Evolutionary conservation across 495 filamentous ascomycete genomes (phyloP).

Genomic region (Chlorociboria aeruginascens): DNA sequence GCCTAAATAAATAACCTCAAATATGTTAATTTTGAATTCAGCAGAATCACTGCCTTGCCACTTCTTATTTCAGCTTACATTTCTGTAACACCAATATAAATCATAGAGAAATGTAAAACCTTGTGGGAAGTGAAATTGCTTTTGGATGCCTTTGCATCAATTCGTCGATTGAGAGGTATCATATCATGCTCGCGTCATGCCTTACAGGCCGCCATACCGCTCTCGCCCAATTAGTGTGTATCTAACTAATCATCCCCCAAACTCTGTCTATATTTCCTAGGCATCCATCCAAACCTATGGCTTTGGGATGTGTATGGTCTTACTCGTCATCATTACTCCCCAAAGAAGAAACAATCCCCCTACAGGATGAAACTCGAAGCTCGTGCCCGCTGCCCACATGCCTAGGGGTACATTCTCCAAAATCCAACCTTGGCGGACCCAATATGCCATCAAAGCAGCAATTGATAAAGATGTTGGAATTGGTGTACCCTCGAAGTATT

Average conservation of each 20-base stretch:
- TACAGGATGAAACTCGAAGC: constrained; percentile 79
- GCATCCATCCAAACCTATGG: constrained; percentile 35
- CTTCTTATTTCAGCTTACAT: too few species aligned
- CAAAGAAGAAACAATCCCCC: constrained; percentile 70
- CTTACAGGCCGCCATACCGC: not conserved
- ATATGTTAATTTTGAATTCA: too few species aligned
- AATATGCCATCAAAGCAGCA: constrained; percentile 78
- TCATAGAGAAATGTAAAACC: not conserved
- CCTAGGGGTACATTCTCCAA: constrained; percentile 65
- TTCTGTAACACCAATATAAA: too few species aligned
- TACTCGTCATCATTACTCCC: constrained; percentile 88
- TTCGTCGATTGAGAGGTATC: constrained; percentile 7
- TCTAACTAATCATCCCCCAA: not conserved
- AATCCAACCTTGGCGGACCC: constrained; percentile 71
- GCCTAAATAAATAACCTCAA: too few species aligned
- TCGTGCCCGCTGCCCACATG: constrained; percentile 46
- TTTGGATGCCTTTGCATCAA: not conserved
- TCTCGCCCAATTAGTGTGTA: not conserved
- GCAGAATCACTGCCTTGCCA: too few species aligned
- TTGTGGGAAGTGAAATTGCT: not conserved
- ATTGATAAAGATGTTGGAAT: constrained; percentile 82
- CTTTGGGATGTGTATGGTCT: constrained; percentile 93
- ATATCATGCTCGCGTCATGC: not conserved
- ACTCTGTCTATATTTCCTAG: not conserved
- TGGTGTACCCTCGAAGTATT: constrained; percentile 93